Evolutionary conservation across 345 rosid genomes (phyloP).

Genomic region (Eucalyptus tenuipes): DNA sequence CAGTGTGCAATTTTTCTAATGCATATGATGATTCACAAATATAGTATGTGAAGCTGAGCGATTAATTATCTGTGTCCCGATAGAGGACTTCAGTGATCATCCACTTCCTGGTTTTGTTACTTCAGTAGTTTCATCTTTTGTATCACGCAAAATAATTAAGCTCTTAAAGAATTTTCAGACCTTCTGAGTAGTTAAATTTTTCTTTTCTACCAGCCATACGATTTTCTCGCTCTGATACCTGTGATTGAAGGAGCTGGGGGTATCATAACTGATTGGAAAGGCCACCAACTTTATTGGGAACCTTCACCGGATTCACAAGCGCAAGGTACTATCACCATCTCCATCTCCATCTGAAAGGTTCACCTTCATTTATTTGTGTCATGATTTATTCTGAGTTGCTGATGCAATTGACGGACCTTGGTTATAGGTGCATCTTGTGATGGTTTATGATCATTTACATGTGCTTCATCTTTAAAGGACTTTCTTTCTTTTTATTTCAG

Average conservation of each 20-base stretch:
- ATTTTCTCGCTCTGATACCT: slow-evolving; percentile 79
- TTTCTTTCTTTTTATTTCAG: slow-evolving; percentile 17
- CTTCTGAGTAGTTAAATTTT: neutral
- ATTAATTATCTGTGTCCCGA: neutral
- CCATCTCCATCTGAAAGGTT: neutral
- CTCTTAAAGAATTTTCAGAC: neutral
- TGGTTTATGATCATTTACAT: neutral
- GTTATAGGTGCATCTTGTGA: neutral
- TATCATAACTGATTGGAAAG: slow-evolving; percentile 73
- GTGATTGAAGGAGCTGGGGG: slow-evolving; percentile 95
- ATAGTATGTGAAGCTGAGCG: neutral
- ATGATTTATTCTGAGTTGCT: neutral
- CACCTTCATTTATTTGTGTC: neutral
- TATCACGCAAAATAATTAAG: neutral
- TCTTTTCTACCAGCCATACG: slow-evolving; percentile 54
- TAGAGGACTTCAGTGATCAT: neutral
- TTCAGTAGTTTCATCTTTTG: neutral
- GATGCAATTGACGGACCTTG: neutral
- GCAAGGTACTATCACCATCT: slow-evolving; percentile 26
- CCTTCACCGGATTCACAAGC: slow-evolving; percentile 52
- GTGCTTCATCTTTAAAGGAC: neutral
- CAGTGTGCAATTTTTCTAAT: neutral
- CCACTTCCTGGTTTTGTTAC: neutral
- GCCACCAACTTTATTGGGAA: slow-evolving; percentile 62
- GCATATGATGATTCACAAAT: neutral